Evolutionary conservation across 148 eudicot genomes (phyloP).

Genomic region (Persicaria maculosa): DNA sequence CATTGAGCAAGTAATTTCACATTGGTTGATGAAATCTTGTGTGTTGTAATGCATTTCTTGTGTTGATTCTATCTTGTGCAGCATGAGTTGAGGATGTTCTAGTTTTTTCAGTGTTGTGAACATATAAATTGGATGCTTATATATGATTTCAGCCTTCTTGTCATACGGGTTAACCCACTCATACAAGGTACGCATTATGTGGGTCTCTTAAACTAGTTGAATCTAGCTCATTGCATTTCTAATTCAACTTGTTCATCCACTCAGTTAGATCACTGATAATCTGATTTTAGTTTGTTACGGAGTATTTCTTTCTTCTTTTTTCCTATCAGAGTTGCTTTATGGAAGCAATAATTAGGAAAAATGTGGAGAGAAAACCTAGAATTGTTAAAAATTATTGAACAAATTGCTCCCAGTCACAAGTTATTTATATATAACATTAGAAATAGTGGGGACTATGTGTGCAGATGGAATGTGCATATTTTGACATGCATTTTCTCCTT

Average conservation of each 20-base stretch:
- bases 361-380: constrained; percentile 14
- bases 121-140: background rate
- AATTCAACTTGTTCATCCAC: background rate
- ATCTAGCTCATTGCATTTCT: background rate
- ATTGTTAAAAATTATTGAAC: too few species aligned
- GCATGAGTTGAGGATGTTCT: too few species aligned
- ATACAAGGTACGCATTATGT: background rate
- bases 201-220: background rate
- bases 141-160: background rate
- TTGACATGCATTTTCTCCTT: too few species aligned
- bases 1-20: too few species aligned
- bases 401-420: too few species aligned
- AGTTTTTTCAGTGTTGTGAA: background rate
- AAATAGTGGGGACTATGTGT: too few species aligned
- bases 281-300: too few species aligned
- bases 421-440: too few species aligned
- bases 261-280: background rate
- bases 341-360: background rate
- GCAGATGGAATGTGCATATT: too few species aligned
- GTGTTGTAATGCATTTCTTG: too few species aligned
- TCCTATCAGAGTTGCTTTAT: background rate
- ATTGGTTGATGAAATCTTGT: too few species aligned
- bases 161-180: background rate
- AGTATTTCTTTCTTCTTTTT: background rate
- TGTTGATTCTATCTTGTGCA: too few species aligned